Base-by-base conservation (phyloP, 1,139 yeast genomes). In the Taphrina sp. region DNA sequence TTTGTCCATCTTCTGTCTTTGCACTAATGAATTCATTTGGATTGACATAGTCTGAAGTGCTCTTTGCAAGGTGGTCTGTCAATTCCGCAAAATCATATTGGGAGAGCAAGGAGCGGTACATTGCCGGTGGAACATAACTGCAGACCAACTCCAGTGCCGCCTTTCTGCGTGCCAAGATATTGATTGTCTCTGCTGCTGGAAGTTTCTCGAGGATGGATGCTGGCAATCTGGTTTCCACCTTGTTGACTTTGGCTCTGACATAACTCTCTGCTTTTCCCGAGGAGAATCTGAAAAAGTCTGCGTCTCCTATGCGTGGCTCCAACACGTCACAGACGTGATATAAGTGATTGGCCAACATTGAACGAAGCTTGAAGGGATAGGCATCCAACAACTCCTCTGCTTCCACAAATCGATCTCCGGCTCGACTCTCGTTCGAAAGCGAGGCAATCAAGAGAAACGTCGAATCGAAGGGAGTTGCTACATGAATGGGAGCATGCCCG, bases 21-120 rank as follows among this genome's bases (percentile, higher is more conserved):
- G 12, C 46, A 19, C 34, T 22, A 34, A 49, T 49, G 17, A 49
- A 49, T 12, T 49, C 54, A 22, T 29, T 33, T 16, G 54, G 54
- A 17, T 39, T 24, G 31, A 49, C 44, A 26, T 31, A 41, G 16
- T 23, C 29, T 5, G 54, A 33, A 14, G 54, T 19, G 10, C 7
- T 12, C 12, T 26, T 26, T 4, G 12, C 28, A 10, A 36, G 44
- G 26, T 35, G 23, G 2, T 20, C 44, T 17, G 28, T 20, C 2
- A 49, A 23, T 3, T 33, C 23, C n/a, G 31, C 17, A n/a, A 39
- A 28, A 10, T 20, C 34, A 2, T 5, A 39, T 8, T n/a, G 5
- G 3, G 14, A 19, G n/a, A 41, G 28, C 28, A 38, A 1, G 10
- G 24, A 22, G 2, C 16, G 10, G 14, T 12, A 24, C 1, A 49